A percentile compares a stretch with the other conserved stretches of the same genome.
These are phyloP conservation scores for Pythium myriotylum DNA, from an alignment of 352 stramenopile genomes.

Conservation along the genomic window DNA sequence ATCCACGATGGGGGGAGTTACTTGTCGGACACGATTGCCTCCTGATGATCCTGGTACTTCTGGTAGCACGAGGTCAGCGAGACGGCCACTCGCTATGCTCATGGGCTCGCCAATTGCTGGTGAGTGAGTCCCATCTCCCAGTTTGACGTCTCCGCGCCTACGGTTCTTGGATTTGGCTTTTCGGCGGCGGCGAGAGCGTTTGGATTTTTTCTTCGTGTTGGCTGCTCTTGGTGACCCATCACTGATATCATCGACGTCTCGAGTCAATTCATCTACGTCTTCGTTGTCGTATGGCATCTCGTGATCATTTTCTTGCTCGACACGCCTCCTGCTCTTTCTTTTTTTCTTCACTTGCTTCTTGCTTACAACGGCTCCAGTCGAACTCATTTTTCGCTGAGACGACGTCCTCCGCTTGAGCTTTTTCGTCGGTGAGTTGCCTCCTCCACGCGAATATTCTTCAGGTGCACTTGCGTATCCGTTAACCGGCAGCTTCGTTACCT, in stretches of 20 bases:
- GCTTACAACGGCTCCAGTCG: not conserved
- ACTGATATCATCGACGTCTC: too few species aligned
- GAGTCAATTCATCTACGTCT: constrained; percentile 8
- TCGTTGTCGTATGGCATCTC: not conserved
- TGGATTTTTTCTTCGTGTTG: constrained; percentile 17
- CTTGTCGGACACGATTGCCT: not conserved
- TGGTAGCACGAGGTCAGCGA: constrained; percentile 11
- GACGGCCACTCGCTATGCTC: not conserved
- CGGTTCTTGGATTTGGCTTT: constrained; percentile 5
- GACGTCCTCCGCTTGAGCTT: constrained; percentile 19
- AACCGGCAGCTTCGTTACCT: not conserved
- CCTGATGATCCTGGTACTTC: constrained; percentile 14
- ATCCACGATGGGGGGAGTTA: too few species aligned
- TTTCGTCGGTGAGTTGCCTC: constrained; percentile 5
- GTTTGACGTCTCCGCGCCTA: not conserved
- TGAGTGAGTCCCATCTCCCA: not conserved
- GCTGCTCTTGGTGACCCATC: constrained; percentile 2
- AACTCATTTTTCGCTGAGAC: constrained; percentile 9
- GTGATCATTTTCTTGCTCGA: not conserved
- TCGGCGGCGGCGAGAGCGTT: not conserved
- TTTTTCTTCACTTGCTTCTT: constrained; percentile 33
- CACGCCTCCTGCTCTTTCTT: constrained; percentile 9
- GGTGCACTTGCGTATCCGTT: constrained; percentile 41
- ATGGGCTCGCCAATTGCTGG: not conserved
- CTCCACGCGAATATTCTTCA: constrained; percentile 25